Conservation (phyloP, 2,329 filamentous ascomycete genomes). For the Westerdykella ornata region DNA sequence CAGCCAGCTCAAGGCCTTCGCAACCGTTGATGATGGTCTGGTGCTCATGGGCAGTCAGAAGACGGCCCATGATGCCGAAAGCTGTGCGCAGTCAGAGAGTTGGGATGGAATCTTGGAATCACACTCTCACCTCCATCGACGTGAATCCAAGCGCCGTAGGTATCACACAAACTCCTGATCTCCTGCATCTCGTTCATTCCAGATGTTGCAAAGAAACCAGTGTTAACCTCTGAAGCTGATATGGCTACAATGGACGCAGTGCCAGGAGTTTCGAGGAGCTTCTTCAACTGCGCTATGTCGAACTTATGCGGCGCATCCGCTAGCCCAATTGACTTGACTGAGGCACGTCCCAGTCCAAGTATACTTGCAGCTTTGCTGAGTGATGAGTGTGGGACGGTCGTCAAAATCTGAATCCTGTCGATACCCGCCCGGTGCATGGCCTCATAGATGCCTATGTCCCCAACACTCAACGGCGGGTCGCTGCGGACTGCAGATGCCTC, state of each 20-base stretch:
- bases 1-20: conserved; percentile 69
- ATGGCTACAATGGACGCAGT: conserved; percentile 69
- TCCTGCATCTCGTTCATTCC: conserved; percentile 52
- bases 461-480: conserved; percentile 44
- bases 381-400: conserved; percentile 77
- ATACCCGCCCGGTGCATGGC: conserved; percentile 61
- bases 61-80: conserved; percentile 74
- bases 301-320: conserved; percentile 59
- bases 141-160: conserved; percentile 76
- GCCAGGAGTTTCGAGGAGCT: conserved; percentile 48
- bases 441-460: conserved; percentile 61
- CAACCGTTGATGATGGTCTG: conserved; percentile 45
- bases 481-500: conserved; percentile 39
- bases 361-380: conserved; percentile 76
- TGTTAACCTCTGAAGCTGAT: conserved; percentile 88
- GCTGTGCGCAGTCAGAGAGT: conserved; percentile 41
- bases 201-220: conserved; percentile 66
- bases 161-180: conserved; percentile 64
- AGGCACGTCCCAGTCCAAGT: conserved; percentile 66
- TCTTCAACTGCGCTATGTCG: conserved; percentile 60
- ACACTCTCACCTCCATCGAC: conserved; percentile 63
- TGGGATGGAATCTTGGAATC: background rate
- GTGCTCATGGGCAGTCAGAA: conserved; percentile 57
- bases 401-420: conserved; percentile 66
- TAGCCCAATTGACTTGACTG: conserved; percentile 56